Evolutionary conservation across 164 flowering plant genomes (phyloP).

Genomic region (Nelumbo lutea): DNA sequence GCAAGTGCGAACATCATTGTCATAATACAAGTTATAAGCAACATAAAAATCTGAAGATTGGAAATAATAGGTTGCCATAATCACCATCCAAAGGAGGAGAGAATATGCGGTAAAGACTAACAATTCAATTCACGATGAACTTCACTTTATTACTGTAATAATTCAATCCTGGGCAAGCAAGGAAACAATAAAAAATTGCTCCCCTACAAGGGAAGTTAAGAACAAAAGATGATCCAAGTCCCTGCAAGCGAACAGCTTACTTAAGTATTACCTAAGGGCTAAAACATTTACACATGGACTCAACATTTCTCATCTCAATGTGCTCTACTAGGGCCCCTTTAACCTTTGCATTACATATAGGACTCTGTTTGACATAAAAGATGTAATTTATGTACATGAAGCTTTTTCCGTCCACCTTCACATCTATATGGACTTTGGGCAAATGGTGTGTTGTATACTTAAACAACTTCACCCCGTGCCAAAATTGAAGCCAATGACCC

Average conservation of each 20-base stretch:
- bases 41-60: too few relatives aligned
- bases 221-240: neutral
- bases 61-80: too few relatives aligned
- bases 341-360: neutral
- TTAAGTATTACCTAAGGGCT: neutral
- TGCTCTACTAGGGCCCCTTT: slow-evolving; percentile 1
- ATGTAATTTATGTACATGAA: slow-evolving; percentile 13
- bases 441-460: slow-evolving; percentile 19
- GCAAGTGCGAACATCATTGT: too few relatives aligned
- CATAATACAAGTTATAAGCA: too few relatives aligned
- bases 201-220: neutral
- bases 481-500: slow-evolving; percentile 7
- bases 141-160: too few relatives aligned
- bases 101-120: too few relatives aligned
- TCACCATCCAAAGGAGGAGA: too few relatives aligned
- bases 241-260: slow-evolving; percentile 15
- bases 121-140: too few relatives aligned
- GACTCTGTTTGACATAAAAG: slow-evolving; percentile 5
- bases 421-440: slow-evolving; percentile 17
- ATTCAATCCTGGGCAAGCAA: too few relatives aligned
- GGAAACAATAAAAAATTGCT: too few relatives aligned
- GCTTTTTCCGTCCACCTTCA: slow-evolving; percentile 8
- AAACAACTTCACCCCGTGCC: slow-evolving; percentile 20
- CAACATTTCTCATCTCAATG: slow-evolving; percentile 13
- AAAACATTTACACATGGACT: slow-evolving; percentile 10